These are phyloP conservation scores for Iris macrosiphon DNA, from an alignment of 106 monocot genomes.

Conservation along the genomic window DNA sequence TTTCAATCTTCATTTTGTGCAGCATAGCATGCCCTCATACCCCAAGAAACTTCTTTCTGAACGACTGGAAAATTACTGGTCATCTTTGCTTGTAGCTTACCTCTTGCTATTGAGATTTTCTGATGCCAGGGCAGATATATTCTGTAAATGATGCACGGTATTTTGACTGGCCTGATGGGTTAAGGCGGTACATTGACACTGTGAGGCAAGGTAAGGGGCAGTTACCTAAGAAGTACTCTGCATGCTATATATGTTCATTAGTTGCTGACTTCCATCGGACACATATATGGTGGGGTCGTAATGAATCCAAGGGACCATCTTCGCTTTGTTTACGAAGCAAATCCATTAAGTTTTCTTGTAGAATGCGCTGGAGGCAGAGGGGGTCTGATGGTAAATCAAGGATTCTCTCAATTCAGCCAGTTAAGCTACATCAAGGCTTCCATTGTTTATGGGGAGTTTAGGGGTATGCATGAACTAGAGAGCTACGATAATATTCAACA, in stretches of 20 bases:
- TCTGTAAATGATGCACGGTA: constrained; percentile 97
- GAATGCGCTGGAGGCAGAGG: constrained; percentile 92
- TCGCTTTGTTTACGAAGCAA: constrained; percentile 90
- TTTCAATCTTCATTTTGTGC: no score
- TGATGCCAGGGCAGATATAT: constrained; percentile 86
- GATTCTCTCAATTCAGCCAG: constrained; percentile 83
- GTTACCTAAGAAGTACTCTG: constrained; percentile 88
- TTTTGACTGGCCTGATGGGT: constrained; percentile 95
- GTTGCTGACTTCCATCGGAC: constrained; percentile 95
- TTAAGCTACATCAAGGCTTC: constrained; percentile 89
- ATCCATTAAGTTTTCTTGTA: constrained; percentile 90
- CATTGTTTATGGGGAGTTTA: constrained; percentile 74
- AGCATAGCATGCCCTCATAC: no score
- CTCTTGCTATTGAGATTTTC: neutral
- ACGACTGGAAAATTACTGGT: no score
- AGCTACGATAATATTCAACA: constrained; percentile 89
- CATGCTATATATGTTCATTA: constrained; percentile 87
- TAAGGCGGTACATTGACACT: constrained; percentile 82
- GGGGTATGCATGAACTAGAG: constrained; percentile 95
- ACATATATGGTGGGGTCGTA: constrained; percentile 77
- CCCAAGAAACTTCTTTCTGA: no score
- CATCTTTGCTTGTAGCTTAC: no score
- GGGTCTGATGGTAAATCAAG: constrained; percentile 86
- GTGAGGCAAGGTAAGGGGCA: constrained; percentile 88
- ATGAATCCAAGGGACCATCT: constrained; percentile 99